Evolutionary conservation across 306 rosid species (phyloP), one percentile per base, ranked within the genome.

Genomic region (Quercus rubra): DNA sequence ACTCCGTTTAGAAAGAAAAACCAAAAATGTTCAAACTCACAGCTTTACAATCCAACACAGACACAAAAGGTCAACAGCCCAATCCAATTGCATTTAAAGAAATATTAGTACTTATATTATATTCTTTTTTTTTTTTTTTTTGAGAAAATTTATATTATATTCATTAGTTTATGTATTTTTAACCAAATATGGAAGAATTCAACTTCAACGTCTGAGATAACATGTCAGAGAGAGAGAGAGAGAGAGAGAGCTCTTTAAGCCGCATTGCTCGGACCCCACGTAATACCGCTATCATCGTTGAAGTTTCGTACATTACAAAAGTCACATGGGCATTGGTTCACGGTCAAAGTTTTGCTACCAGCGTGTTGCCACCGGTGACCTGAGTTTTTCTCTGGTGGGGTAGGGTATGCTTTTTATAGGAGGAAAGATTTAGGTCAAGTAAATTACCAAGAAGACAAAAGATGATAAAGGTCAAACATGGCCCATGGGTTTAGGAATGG

Each of bases 121-220:
- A 28, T 4, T 11, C 13, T 23, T 23, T 23, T 23, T 23, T 23
- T 23, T 23, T 23, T 23, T 23, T 23, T 23, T 23, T 23, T 23
- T 23, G 23, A 23, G 23, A 23, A 23, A 23, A 23, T 23, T 19
- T 23, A 19, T 25, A 31, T 25, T 15, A 18, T 61, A 28, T 4
- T 11, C 13, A 63, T 64, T 5, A 49, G 9, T 35, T 25, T 21
- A 1, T 5, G 25, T 25, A 70, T 57, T 31, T 5, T 43, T 51
- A 66, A 30, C 28, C 20, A 63, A 54, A 27, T 75, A 74, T 4
- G 77, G 91, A 88, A 87, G 91, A 92, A 90, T 90, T 92, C 93
- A 90, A 90, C 80, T 86, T 92, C 94, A 90, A 92, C 91, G 88
- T 70, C 28, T 55, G 81, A 72, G 89, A 86, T 75, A 72, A 76